These are phyloP conservation scores for Hippophae tibetana DNA, from an alignment of 306 rosid genomes.

Conservation along the genomic window DNA sequence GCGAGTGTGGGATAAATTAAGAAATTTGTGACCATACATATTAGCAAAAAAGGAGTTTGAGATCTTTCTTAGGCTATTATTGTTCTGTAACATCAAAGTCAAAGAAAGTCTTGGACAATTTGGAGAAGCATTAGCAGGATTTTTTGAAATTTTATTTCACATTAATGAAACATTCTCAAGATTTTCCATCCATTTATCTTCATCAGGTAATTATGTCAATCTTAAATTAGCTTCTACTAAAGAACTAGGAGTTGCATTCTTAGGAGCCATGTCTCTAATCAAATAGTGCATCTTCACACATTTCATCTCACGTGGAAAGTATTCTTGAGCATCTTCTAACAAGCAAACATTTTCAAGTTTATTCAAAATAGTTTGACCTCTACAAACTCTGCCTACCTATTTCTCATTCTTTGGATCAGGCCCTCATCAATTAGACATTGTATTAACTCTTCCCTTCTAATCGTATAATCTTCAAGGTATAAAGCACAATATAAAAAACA, in stretches of 20 bases:
- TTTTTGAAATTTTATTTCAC: constrained; percentile 8
- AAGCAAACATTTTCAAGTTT: constrained; percentile 12
- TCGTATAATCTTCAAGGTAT: constrained; percentile 21
- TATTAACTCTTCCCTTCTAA: constrained; percentile 17
- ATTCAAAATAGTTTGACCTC: constrained; percentile 9
- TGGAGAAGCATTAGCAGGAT: neutral
- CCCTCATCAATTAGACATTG: constrained; percentile 21
- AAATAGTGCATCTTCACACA: constrained; percentile 24
- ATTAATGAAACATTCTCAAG: constrained; percentile 15
- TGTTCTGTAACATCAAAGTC: constrained; percentile 1
- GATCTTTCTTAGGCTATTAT: neutral
- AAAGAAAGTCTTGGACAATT: constrained; percentile 15
- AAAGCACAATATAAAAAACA: constrained; percentile 20
- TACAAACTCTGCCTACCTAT: constrained; percentile 5
- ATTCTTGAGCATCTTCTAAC: constrained; percentile 2
- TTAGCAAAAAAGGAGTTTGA: constrained; percentile 8
- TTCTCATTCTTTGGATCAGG: constrained; percentile 17
- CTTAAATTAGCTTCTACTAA: constrained; percentile 5
- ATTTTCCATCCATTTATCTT: constrained; percentile 7
- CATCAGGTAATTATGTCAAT: constrained; percentile 11
- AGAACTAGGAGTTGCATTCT: neutral
- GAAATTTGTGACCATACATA: constrained; percentile 14
- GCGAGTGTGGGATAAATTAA: constrained; percentile 8
- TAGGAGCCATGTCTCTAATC: constrained; percentile 12
- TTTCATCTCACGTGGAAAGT: neutral